Base-by-base conservation (phyloP, 129 eudicot genomes). In the Kitagawia praeruptora region DNA sequence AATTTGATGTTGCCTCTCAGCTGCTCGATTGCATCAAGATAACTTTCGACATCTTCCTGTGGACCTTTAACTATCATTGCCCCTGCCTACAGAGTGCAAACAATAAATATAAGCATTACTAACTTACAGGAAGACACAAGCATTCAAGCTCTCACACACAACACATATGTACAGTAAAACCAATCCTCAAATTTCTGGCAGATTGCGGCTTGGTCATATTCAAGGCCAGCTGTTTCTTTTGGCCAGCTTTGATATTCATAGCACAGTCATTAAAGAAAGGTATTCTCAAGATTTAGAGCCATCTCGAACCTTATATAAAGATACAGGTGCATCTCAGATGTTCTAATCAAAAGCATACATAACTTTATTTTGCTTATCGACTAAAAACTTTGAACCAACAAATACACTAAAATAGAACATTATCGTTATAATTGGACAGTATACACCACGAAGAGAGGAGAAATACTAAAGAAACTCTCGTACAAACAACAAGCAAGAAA, bases 31-130 rank as follows among this genome's bases (percentile, higher is more conserved):
- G 98, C 99, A 84, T 90, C 90, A 46, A 96, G 91, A 85, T 96
- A 96, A 80, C 96, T 92, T 82, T 96, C 99, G 40, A 96, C 90
- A 89, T 92, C 99, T 84, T 96, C 99, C 74, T 87, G 98, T 74
- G 99, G 99, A 80, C 99, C 99, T 87, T 80, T 96, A 74, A 89
- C 89, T 81, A 96, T 89, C 86, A 92, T 92, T 66, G 89, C 92
- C 87, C 92, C 99, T 9, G 99, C 99, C 99, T 96, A 28, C 58
- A 46, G 25, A 77, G 39, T 54, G 45, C 21, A 21, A n/a, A 25
- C 2, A 64, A 54, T 25, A 34, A 3, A 28, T 8, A 28, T 48
- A 48, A 75, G 41, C 73, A 67, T 67, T 4, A 31, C 4, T 3
- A 67, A 67, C 73, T 34, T 31, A 14, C 21, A 13, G 23, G 19